These are phyloP conservation scores for Schizophyllum amplum DNA, from an alignment of 1,284 basidiomycete species.

Conservation along the genomic window DNA sequence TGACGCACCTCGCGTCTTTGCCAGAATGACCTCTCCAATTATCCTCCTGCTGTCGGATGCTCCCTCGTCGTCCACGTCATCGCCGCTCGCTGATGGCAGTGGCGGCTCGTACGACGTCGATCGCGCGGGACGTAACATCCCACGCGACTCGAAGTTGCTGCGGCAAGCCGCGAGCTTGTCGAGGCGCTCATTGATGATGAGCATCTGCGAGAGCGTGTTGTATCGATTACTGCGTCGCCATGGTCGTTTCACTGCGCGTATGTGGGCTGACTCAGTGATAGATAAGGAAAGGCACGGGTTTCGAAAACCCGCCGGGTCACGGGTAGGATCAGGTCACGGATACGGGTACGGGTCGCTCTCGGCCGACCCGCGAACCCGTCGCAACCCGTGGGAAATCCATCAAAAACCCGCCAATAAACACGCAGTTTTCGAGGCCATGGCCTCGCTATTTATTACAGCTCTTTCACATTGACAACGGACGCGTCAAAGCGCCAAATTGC, in stretches of 20 bases:
- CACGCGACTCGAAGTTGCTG: conserved; percentile 6
- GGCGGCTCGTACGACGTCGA: not conserved
- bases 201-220: conserved; percentile 18
- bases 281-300: conserved; percentile 10
- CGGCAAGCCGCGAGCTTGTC: conserved; percentile 17
- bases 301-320: too few species aligned
- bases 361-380: too few species aligned
- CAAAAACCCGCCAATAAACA: too few species aligned
- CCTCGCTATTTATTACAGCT: too few species aligned
- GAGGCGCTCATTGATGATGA: conserved; percentile 15
- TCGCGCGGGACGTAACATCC: conserved; percentile 13
- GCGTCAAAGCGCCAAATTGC: too few species aligned
- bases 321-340: too few species aligned
- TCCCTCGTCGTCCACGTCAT: conserved; percentile 1
- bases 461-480: too few species aligned
- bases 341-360: too few species aligned
- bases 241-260: conserved; percentile 20
- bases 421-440: too few species aligned
- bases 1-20: not conserved
- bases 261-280: conserved; percentile 14
- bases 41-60: not conserved
- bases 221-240: conserved; percentile 18
- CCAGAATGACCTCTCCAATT: conserved; percentile 4
- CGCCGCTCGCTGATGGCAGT: not conserved
- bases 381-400: too few species aligned